These are phyloP conservation scores for Sisymbrium altissimum DNA, from an alignment of 345 rosid species.

Conservation along the genomic window DNA sequence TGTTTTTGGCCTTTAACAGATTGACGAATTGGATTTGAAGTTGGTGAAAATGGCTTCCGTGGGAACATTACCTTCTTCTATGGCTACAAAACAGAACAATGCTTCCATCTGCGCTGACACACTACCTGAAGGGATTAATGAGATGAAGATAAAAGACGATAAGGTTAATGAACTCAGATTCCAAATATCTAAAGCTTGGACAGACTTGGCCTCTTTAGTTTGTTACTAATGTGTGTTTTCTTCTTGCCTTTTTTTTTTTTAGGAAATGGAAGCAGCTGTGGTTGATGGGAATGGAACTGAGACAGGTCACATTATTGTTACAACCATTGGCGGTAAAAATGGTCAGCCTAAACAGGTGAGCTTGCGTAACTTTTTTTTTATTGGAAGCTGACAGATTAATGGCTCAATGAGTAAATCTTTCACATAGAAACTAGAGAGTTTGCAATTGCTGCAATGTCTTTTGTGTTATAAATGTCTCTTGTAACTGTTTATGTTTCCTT, in stretches of 20 bases:
- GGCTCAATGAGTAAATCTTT: background rate
- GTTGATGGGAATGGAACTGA: conserved; percentile 89
- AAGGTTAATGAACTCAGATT: conserved; percentile 29
- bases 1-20: background rate
- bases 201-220: background rate
- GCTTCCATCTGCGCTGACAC: conserved; percentile 34
- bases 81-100: conserved; percentile 22
- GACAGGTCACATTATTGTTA: conserved; percentile 77
- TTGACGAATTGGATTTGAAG: background rate
- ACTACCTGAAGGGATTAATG: conserved; percentile 57
- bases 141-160: conserved; percentile 65
- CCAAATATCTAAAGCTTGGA: background rate
- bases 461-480: background rate
- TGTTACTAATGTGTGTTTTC: background rate
- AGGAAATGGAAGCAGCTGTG: conserved; percentile 89
- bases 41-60: conserved; percentile 28
- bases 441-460: background rate
- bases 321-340: conserved; percentile 79
- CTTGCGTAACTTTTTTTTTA: background rate
- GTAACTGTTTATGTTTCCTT: background rate
- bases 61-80: conserved; percentile 27
- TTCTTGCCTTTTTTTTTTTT: background rate
- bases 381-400: background rate
- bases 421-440: background rate
- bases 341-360: conserved; percentile 78